Conservation (phyloP, 352 stramenopile genomes). For the Phytophthora litchii region DNA sequence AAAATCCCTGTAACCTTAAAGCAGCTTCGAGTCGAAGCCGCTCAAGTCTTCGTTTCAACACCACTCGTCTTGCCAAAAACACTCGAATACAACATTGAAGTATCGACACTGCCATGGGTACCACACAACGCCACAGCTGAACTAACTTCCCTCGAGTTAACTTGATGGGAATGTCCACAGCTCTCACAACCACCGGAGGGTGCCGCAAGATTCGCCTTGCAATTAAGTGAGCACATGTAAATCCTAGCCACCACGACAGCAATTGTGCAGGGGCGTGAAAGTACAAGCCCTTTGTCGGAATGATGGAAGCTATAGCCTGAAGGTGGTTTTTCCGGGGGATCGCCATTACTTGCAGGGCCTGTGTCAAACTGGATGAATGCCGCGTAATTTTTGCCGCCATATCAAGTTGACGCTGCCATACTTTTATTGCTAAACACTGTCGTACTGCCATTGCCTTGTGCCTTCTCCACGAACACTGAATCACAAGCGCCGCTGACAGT, state of each 20-base stretch:
- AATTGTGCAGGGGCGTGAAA: slow-evolving; percentile 44
- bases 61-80: slow-evolving; percentile 33
- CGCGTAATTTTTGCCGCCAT: slow-evolving; percentile 49
- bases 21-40: slow-evolving; percentile 28
- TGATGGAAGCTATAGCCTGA: slow-evolving; percentile 3
- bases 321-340: neutral
- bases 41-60: slow-evolving; percentile 26
- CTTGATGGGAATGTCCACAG: slow-evolving; percentile 48
- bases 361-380: slow-evolving; percentile 19
- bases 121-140: slow-evolving; percentile 33
- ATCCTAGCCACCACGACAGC: slow-evolving; percentile 50
- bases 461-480: slow-evolving; percentile 55
- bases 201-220: slow-evolving; percentile 45
- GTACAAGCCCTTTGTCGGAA: slow-evolving; percentile 27
- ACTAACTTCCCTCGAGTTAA: slow-evolving; percentile 29
- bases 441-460: slow-evolving; percentile 35
- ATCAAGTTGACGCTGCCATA: slow-evolving; percentile 53
- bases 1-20: slow-evolving; percentile 47
- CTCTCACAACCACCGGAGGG: slow-evolving; percentile 38
- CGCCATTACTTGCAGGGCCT: slow-evolving; percentile 1
- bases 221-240: slow-evolving; percentile 25
- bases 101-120: slow-evolving; percentile 22
- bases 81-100: slow-evolving; percentile 48
- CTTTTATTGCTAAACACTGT: slow-evolving; percentile 13
- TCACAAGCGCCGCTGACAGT: slow-evolving; percentile 48